Evolutionary conservation across 331 rosid species (phyloP).

Genomic region (Arachis monticola): DNA sequence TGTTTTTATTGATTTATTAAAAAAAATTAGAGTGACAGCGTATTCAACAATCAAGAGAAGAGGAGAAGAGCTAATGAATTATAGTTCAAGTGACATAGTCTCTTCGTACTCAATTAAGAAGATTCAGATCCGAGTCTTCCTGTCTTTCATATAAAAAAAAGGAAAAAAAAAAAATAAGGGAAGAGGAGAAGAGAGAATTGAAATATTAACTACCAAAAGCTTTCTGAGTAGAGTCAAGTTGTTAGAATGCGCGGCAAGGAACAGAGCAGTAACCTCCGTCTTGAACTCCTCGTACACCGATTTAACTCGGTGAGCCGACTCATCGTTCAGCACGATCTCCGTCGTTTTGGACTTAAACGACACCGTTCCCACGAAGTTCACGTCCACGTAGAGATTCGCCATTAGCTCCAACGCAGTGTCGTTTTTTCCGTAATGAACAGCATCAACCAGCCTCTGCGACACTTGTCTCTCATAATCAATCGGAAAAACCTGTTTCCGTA

Average conservation of each 20-base stretch:
- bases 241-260: slow-evolving; percentile 65
- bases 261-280: slow-evolving; percentile 68
- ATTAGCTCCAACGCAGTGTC: slow-evolving; percentile 45
- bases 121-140: too few species aligned
- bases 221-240: slow-evolving; percentile 54
- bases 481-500: slow-evolving; percentile 54
- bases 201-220: slow-evolving; percentile 60
- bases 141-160: neutral
- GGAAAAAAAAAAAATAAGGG: too few species aligned
- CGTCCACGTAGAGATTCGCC: slow-evolving; percentile 51
- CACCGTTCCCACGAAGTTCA: slow-evolving; percentile 69
- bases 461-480: slow-evolving; percentile 52
- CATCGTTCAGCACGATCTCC: slow-evolving; percentile 57
- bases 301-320: slow-evolving; percentile 57
- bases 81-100: too few species aligned
- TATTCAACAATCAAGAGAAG: too few species aligned
- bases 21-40: too few species aligned
- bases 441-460: slow-evolving; percentile 63
- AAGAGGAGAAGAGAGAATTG: slow-evolving; percentile 16
- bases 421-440: slow-evolving; percentile 44
- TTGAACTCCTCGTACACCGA: slow-evolving; percentile 65
- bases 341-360: slow-evolving; percentile 55
- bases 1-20: too few species aligned
- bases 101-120: too few species aligned
- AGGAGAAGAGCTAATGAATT: too few species aligned